Conservation (phyloP, 176 grass and related monocot genomes). For the Olyra latifolia region DNA sequence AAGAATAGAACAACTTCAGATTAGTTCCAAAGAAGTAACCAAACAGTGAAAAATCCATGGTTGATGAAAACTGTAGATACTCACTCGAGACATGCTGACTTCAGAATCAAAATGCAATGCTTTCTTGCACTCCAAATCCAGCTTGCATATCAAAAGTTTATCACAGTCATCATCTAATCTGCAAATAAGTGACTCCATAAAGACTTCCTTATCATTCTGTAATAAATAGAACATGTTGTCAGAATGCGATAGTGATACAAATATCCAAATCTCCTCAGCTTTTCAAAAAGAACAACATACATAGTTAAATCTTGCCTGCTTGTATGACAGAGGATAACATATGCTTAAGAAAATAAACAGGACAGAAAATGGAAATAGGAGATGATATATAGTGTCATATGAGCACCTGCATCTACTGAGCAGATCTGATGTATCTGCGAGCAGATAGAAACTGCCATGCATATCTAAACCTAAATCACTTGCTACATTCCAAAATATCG, state of each 20-base stretch:
- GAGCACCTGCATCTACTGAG: conserved; percentile 1
- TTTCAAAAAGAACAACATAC: not conserved
- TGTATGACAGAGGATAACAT: conserved; percentile 5
- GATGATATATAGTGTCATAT: conserved; percentile 21
- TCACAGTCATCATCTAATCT: conserved; percentile 78
- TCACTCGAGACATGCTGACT: conserved; percentile 45
- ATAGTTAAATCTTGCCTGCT: not conserved
- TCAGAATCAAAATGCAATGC: conserved; percentile 85
- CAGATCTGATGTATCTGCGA: not conserved
- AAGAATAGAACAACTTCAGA: not conserved
- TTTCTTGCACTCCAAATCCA: conserved; percentile 91
- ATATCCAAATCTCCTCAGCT: not conserved
- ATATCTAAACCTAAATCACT: not conserved
- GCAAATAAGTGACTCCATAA: conserved; percentile 98
- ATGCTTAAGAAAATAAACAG: conserved; percentile 5
- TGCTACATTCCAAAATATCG: not conserved
- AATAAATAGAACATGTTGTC: conserved; percentile 30
- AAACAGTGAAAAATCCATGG: not conserved
- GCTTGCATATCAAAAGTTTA: conserved; percentile 86
- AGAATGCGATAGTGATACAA: conserved; percentile 9
- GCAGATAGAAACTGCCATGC: conserved; percentile 4
- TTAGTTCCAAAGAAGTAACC: conserved; percentile 10
- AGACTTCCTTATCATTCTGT: conserved; percentile 78
- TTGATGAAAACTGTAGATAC: conserved; percentile 17
- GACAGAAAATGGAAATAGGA: conserved; percentile 2